Evolutionary conservation across 192 early-diverging fungal genomes (phyloP), one percentile per base, ranked within the genome.

Genomic region (Linderina pennispora): DNA sequence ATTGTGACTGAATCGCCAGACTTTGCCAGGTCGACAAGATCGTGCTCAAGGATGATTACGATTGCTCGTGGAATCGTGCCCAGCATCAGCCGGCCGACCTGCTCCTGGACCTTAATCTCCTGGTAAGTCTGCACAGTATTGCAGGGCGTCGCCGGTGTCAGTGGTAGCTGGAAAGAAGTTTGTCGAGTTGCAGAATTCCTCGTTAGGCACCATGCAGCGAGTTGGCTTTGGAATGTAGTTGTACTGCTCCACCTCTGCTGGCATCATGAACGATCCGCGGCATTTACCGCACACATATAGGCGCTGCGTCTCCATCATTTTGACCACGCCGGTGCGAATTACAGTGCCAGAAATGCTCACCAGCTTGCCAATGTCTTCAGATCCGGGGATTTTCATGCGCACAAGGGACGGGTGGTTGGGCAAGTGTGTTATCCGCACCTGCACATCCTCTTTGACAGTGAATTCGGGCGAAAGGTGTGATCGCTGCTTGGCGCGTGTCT

Each of bases 21-120:
- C 40, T 80, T 81, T 2, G 77, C 78, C 16, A 46, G 35, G 21
- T 83, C 82, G 4, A 83, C 81, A 1, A 84, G 50, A 31, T 79
- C 79, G 43, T 80, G 60, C 40, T 80, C 70, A 10, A 82, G 65
- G 2, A 84, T 42, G 6, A 83, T 80, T 2, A 58, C 57, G 23
- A 84, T 83, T 0, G 76, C 76, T 22, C 70, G 51, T 9, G 78
- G 78, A 34, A 81, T 80, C 0, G 85, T 81, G 8, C 85, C 85
- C 38, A 88, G 53, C 0, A 66, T 66, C 49, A 86, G 53, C 36
- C 77, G 75, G 15, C 67, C 83, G 1, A 81, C 75, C 40, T 81
- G 80, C 55, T 87, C 85, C 55, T 86, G 85, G 19, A 89, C 65
- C 42, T 85, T 86, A 43, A 89, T 79, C 45, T 89, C 87, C 54